Percentiles rank a stretch among this genome's conserved stretches.
Conservation (phyloP, 768 basidiomycete species). For the Lepiota venenata region DNA sequence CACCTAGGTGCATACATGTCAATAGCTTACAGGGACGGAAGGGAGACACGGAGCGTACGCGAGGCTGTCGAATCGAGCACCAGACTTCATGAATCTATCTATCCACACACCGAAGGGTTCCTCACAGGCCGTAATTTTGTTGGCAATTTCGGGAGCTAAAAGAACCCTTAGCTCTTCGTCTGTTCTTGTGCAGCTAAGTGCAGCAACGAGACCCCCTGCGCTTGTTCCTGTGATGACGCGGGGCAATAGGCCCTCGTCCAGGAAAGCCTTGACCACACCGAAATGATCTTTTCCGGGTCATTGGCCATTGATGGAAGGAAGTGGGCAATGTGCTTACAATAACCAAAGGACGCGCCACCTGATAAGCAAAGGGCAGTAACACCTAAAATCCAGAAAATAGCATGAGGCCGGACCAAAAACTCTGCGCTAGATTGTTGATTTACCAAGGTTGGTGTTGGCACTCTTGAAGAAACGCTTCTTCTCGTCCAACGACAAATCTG, state of each 20-base stretch:
- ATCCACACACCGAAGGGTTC: slow-evolving; percentile 72
- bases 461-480: slow-evolving; percentile 91
- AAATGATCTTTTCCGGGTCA: slow-evolving; percentile 58
- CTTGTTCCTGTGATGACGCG: slow-evolving; percentile 94
- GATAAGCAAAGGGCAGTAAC: slow-evolving; percentile 90
- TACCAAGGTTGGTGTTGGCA: slow-evolving; percentile 84
- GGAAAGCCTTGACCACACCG: slow-evolving; percentile 89
- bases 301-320: slow-evolving; percentile 1
- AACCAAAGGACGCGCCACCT: slow-evolving; percentile 95
- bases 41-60: slow-evolving; percentile 24
- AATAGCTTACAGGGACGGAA: background rate
- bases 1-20: slow-evolving; percentile 42
- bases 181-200: slow-evolving; percentile 81
- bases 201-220: slow-evolving; percentile 81
- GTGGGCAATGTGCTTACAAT: slow-evolving; percentile 54
- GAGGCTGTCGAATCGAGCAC: slow-evolving; percentile 93
- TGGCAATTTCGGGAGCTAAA: slow-evolving; percentile 80
- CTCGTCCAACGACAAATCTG: slow-evolving; percentile 77
- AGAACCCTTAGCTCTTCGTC: slow-evolving; percentile 80
- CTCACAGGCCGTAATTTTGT: slow-evolving; percentile 78
- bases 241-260: slow-evolving; percentile 83
- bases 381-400: slow-evolving; percentile 22
- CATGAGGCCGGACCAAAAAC: background rate
- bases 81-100: slow-evolving; percentile 75
- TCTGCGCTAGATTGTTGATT: background rate